phyloP scores from a whole-genome alignment of 2,329 filamentous ascomycete species.

The Cladosporium sp. region DNA sequence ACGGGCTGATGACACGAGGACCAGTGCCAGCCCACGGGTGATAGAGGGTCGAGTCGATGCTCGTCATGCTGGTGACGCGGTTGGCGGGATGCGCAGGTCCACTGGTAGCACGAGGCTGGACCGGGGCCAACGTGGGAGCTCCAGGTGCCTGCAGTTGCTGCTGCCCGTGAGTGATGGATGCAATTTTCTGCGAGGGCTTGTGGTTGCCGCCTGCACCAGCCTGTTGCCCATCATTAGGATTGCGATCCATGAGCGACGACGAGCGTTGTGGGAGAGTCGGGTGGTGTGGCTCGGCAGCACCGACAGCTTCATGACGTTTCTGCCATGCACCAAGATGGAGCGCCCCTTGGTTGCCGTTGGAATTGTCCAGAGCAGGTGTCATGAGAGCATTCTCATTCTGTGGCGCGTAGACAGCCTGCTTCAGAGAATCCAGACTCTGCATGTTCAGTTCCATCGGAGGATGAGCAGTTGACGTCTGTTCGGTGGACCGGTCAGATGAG shows the following conservation, averaged over 20 bases:
- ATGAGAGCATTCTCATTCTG: conserved; percentile 31
- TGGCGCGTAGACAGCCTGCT: conserved; percentile 28
- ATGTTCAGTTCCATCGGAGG: conserved; percentile 21
- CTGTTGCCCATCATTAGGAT: conserved; percentile 1
- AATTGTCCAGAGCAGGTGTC: conserved; percentile 26
- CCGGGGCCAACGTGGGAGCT: background rate
- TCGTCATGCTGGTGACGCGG: conserved; percentile 25
- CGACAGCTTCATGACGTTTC: conserved; percentile 19
- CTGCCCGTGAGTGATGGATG: background rate
- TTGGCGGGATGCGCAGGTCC: conserved; percentile 14
- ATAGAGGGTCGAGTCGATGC: conserved; percentile 25
- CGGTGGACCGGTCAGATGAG: conserved; percentile 11
- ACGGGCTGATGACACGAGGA: conserved; percentile 28
- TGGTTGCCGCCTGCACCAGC: background rate
- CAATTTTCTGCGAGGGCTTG: background rate
- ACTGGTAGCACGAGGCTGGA: conserved; percentile 7
- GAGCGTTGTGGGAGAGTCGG: conserved; percentile 22
- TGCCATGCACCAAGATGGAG: conserved; percentile 29
- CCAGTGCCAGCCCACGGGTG: conserved; percentile 19
- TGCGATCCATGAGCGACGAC: conserved; percentile 17
- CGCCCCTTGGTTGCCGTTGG: conserved; percentile 21
- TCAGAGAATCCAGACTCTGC: conserved; percentile 26
- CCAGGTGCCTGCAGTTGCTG: background rate
- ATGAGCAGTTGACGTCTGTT: conserved; percentile 9
- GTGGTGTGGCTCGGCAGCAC: conserved; percentile 12